Evolutionary conservation across 345 rosid species (phyloP).

Genomic region (Populus davidiana): DNA sequence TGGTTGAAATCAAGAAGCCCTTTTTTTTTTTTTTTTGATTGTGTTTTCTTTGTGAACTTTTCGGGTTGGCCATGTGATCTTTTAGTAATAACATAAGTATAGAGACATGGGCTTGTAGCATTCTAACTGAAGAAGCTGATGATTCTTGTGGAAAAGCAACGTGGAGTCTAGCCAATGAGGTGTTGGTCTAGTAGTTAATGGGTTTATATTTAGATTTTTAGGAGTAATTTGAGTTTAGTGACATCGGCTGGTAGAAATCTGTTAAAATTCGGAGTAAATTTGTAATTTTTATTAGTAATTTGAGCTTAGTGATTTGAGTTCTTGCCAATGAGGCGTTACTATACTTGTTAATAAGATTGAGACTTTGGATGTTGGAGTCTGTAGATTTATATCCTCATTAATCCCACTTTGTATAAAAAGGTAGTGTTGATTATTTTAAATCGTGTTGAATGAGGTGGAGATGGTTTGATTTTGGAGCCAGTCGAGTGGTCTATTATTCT

Average conservation of each 20-base stretch:
- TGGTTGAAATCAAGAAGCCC: no score
- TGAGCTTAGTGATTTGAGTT: neutral
- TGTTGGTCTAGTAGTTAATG: neutral
- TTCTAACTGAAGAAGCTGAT: neutral
- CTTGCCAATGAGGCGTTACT: neutral
- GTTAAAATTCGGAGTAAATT: neutral
- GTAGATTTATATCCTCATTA: no score
- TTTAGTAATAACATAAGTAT: constrained; percentile 14
- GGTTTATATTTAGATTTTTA: no score
- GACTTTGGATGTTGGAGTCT: neutral
- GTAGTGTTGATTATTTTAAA: no score
- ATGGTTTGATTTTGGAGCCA: neutral
- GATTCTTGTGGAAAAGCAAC: neutral
- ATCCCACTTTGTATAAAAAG: neutral
- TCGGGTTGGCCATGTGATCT: neutral
- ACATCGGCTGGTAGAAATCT: neutral
- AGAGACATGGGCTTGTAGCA: neutral
- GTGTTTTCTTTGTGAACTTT: neutral
- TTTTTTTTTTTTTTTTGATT: neutral
- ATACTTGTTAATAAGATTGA: neutral
- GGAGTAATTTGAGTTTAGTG: neutral
- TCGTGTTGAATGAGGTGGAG: neutral
- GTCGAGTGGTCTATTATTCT: neutral
- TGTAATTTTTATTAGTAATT: neutral
- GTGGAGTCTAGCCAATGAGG: neutral